phyloP scores from a whole-genome alignment of 2,329 filamentous ascomycete species.

The Diaporthe sp. region DNA sequence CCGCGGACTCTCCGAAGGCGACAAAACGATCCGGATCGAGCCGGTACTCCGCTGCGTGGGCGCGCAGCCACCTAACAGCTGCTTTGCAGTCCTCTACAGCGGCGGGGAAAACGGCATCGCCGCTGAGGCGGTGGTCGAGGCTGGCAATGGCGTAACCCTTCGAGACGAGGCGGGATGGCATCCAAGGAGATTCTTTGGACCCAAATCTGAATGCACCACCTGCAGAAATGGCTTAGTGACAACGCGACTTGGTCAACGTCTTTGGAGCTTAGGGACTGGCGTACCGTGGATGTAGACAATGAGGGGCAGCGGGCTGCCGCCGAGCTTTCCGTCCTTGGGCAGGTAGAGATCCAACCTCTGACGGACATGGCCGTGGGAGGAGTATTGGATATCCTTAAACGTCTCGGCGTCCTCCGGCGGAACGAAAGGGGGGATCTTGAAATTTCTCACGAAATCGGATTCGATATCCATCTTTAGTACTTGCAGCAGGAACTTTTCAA shows the following conservation, averaged over 20 bases:
- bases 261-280: background rate
- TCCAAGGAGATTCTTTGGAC: slow-evolving; percentile 35
- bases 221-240: background rate
- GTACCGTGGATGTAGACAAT: slow-evolving; percentile 40
- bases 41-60: slow-evolving; percentile 32
- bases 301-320: slow-evolving; percentile 22
- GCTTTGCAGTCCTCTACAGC: slow-evolving; percentile 40
- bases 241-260: too few relatives aligned
- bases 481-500: background rate
- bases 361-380: slow-evolving; percentile 34
- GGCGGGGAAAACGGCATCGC: slow-evolving; percentile 39
- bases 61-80: slow-evolving; percentile 40
- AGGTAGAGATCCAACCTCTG: slow-evolving; percentile 40
- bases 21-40: slow-evolving; percentile 36
- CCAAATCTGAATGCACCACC: slow-evolving; percentile 41
- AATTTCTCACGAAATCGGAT: slow-evolving; percentile 9
- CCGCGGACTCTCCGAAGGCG: slow-evolving; percentile 41
- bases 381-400: slow-evolving; percentile 38
- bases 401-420: slow-evolving; percentile 38
- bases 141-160: slow-evolving; percentile 39
- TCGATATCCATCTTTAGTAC: background rate
- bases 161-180: slow-evolving; percentile 36
- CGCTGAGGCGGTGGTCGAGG: slow-evolving; percentile 41
- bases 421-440: slow-evolving; percentile 30
- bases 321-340: slow-evolving; percentile 26